These are phyloP conservation scores for Cryptococcus maquisensis DNA, from an alignment of 1,284 basidiomycete species.

Conservation along the genomic window DNA sequence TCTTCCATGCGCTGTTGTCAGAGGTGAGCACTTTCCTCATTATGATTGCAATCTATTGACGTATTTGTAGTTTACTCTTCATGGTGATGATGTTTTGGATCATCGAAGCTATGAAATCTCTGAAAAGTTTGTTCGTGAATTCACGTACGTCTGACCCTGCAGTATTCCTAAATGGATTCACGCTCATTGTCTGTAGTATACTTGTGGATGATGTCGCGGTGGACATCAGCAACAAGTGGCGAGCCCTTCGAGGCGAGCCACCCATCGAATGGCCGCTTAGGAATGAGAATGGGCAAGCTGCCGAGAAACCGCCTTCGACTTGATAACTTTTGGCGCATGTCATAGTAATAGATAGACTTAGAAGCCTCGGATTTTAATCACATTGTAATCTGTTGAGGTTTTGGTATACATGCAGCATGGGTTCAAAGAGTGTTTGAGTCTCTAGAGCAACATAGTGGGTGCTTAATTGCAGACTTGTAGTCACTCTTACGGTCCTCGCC, in stretches of 20 bases:
- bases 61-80: conserved; percentile 62
- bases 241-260: conserved; percentile 8
- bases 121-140: conserved; percentile 74
- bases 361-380: neutral
- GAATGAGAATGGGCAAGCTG: neutral
- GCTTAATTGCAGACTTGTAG: too few species aligned
- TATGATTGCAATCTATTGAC: neutral
- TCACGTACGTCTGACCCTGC: conserved; percentile 56
- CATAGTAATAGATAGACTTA: too few species aligned
- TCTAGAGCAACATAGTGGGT: too few species aligned
- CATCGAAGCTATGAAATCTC: conserved; percentile 83
- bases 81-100: conserved; percentile 81
- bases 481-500: too few species aligned
- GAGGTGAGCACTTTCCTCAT: conserved; percentile 27
- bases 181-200: conserved; percentile 2
- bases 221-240: conserved; percentile 13
- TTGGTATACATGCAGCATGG: neutral
- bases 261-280: conserved; percentile 1
- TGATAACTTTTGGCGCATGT: too few species aligned
- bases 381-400: neutral
- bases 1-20: conserved; percentile 32
- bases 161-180: neutral
- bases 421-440: too few species aligned
- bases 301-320: too few species aligned
- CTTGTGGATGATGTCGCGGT: conserved; percentile 10